These are phyloP conservation scores for Hibiscus trionum DNA, from an alignment of 345 rosid genomes.

Conservation along the genomic window DNA sequence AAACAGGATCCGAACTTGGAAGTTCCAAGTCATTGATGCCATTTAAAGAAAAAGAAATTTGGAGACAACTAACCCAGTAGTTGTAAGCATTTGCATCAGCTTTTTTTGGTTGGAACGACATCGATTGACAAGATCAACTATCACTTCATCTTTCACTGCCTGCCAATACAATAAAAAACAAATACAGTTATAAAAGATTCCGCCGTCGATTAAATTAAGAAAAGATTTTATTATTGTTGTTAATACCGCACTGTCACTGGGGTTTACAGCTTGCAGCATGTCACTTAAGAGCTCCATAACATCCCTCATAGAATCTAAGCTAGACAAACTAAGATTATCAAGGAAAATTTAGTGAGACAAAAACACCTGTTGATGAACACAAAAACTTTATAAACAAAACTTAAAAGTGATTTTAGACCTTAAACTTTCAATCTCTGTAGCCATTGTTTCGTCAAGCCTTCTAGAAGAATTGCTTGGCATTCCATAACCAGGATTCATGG, in stretches of 20 bases:
- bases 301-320: slow-evolving; percentile 73
- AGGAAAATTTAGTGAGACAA: not conserved
- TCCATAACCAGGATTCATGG: slow-evolving; percentile 62
- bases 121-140: slow-evolving; percentile 69
- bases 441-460: slow-evolving; percentile 98
- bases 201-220: not conserved
- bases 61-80: slow-evolving; percentile 59
- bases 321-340: slow-evolving; percentile 48
- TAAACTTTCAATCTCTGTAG: slow-evolving; percentile 63
- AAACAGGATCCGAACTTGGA: not conserved
- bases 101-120: slow-evolving; percentile 87
- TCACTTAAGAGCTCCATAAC: slow-evolving; percentile 79
- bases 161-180: slow-evolving; percentile 20
- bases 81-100: slow-evolving; percentile 92
- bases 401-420: slow-evolving; percentile 34
- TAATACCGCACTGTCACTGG: slow-evolving; percentile 52
- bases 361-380: not conserved
- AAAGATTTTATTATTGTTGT: slow-evolving; percentile 2
- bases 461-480: slow-evolving; percentile 86
- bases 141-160: slow-evolving; percentile 95
- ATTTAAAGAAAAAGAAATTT: slow-evolving; percentile 1
- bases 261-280: slow-evolving; percentile 92
- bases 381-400: not conserved
- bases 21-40: not conserved
- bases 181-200: not conserved